A percentile compares a stretch with the other conserved stretches of the same genome.
phyloP scores from a whole-genome alignment of 2,329 filamentous ascomycete genomes.

The Dichotomopilus funicola region DNA sequence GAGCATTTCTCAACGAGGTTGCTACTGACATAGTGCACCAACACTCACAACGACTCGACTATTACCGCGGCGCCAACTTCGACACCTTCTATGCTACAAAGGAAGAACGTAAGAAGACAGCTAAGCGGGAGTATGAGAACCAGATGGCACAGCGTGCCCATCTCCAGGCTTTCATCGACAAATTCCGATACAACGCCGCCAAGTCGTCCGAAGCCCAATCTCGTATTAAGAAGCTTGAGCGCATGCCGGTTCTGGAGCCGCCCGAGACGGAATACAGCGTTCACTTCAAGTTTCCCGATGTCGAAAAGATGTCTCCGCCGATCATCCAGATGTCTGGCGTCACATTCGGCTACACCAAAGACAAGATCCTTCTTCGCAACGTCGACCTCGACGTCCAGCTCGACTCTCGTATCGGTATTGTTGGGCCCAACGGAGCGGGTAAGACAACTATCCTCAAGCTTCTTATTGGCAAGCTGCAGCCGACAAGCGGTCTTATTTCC shows the following conservation, averaged over 20 bases:
- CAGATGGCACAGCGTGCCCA: conserved; percentile 93
- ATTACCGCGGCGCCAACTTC: conserved; percentile 97
- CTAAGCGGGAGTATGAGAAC: conserved; percentile 96
- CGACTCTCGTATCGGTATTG: conserved; percentile 95
- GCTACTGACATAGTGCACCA: conserved; percentile 99
- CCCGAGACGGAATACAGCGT: conserved; percentile 94
- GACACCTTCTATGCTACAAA: conserved; percentile 96
- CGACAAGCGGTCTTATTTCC: conserved; percentile 75
- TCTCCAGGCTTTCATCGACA: conserved; percentile 97
- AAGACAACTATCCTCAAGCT: conserved; percentile 98
- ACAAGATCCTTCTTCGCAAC: conserved; percentile 72
- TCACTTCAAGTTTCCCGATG: conserved; percentile 94
- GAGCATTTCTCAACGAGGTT: conserved; percentile 97
- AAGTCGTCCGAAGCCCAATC: conserved; percentile 98
- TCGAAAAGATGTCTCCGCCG: conserved; percentile 93
- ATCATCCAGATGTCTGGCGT: conserved; percentile 97
- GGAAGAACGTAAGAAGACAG: conserved; percentile 93
- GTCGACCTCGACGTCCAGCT: conserved; percentile 96
- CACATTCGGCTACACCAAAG: conserved; percentile 77
- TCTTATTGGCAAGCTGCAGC: conserved; percentile 77
- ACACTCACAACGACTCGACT: conserved; percentile 93
- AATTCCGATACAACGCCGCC: conserved; percentile 98
- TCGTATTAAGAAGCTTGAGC: conserved; percentile 97
- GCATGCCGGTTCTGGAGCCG: conserved; percentile 84
- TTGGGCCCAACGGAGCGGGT: conserved; percentile 97